A percentile compares a stretch with the other conserved stretches of the same genome.
Conservation (phyloP, 305 asterid species). For the Fraxinus greggii region DNA sequence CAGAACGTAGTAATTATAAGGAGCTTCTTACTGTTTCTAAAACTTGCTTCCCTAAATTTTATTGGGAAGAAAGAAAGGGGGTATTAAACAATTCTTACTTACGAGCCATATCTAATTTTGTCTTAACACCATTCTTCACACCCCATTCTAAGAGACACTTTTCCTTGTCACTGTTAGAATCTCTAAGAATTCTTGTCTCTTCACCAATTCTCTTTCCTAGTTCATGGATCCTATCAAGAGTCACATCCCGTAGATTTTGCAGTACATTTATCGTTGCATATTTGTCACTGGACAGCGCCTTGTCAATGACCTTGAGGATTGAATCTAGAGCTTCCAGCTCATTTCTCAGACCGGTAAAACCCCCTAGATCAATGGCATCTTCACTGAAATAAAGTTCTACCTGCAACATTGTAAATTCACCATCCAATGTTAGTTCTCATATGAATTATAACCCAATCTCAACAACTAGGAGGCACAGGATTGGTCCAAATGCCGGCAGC, state of each 20-base stretch:
- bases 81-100: conserved; percentile 29
- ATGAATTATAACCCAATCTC: neutral
- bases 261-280: conserved; percentile 23
- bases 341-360: conserved; percentile 64
- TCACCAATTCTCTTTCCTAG: conserved; percentile 48
- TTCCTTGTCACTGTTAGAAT: conserved; percentile 48
- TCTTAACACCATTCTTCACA: conserved; percentile 54
- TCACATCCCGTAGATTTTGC: conserved; percentile 40
- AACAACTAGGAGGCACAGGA: neutral
- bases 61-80: neutral
- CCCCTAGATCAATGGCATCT: conserved; percentile 34
- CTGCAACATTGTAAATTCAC: conserved; percentile 45
- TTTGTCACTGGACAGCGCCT: conserved; percentile 31
- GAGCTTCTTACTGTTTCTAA: neutral
- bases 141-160: conserved; percentile 65
- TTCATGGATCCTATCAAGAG: conserved; percentile 45
- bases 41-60: neutral
- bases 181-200: conserved; percentile 39
- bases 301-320: conserved; percentile 50
- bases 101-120: conserved; percentile 71
- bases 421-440: conserved; percentile 7
- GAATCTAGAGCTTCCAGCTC: conserved; percentile 79
- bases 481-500: neutral
- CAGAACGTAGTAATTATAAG: neutral
- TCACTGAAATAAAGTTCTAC: conserved; percentile 75